These are phyloP conservation scores for Aspergillus sp. DNA, from an alignment of 2,329 filamentous ascomycete genomes.

Conservation along the genomic window DNA sequence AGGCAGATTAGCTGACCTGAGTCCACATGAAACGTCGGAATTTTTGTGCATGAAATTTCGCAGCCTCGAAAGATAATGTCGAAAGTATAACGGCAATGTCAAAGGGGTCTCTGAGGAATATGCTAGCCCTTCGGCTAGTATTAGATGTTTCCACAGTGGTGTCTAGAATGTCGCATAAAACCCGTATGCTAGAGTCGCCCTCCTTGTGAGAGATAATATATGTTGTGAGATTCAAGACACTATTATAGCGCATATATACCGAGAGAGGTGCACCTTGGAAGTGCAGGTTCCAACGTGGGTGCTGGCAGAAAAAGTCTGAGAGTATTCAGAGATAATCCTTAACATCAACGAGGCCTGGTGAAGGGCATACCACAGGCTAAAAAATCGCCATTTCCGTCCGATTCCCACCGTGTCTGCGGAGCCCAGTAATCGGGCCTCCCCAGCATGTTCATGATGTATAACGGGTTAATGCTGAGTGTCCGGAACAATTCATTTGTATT, in stretches of 20 bases:
- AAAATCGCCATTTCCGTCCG: constrained; percentile 4
- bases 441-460: constrained; percentile 13
- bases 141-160: constrained; percentile 6
- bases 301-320: constrained; percentile 17
- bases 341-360: not conserved
- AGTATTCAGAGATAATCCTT: not conserved
- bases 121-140: not conserved
- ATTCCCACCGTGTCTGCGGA: constrained; percentile 15
- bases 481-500: not conserved
- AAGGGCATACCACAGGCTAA: constrained; percentile 12
- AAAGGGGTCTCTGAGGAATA: constrained; percentile 15
- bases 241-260: constrained; percentile 15
- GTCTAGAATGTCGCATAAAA: constrained; percentile 10
- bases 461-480: constrained; percentile 11
- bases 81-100: constrained; percentile 18
- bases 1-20: not conserved
- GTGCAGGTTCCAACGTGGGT: constrained; percentile 19
- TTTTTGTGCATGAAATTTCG: constrained; percentile 14
- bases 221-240: constrained; percentile 9
- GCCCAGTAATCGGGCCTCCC: constrained; percentile 19
- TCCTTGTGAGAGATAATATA: constrained; percentile 18
- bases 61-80: constrained; percentile 15
- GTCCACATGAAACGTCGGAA: constrained; percentile 20
- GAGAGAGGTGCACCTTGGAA: constrained; percentile 16
- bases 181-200: constrained; percentile 9